phyloP scores from a whole-genome alignment of 2,329 filamentous ascomycete species.

The Sporothrix phasma region DNA sequence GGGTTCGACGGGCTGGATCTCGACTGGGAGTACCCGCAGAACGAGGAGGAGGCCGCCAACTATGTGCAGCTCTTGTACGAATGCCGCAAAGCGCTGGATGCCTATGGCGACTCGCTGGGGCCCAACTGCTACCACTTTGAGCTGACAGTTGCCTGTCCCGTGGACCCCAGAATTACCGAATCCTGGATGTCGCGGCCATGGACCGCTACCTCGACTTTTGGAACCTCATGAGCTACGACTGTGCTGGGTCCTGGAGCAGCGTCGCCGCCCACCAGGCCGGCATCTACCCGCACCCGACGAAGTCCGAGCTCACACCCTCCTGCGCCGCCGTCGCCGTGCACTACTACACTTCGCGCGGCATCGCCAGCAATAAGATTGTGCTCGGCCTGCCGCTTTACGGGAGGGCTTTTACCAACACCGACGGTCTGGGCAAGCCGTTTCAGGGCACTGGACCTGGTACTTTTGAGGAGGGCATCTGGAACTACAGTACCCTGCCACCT shows the following conservation, averaged over 20 bases:
- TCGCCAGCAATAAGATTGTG: constrained; percentile 64
- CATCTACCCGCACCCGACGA: constrained; percentile 44
- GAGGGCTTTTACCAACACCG: constrained; percentile 69
- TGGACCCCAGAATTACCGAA: constrained; percentile 51
- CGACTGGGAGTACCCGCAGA: constrained; percentile 59
- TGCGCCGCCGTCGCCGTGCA: constrained; percentile 61
- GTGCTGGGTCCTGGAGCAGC: constrained; percentile 70
- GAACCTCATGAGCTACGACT: constrained; percentile 87
- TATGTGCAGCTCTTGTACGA: constrained; percentile 50
- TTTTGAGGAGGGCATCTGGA: constrained; percentile 79
- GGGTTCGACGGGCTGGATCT: constrained; percentile 56
- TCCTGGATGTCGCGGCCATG: constrained; percentile 54
- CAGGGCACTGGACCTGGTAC: constrained; percentile 65
- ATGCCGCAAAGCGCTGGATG: constrained; percentile 48
- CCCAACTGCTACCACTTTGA: constrained; percentile 44
- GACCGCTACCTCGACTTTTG: constrained; percentile 60
- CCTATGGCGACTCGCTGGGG: constrained; percentile 38
- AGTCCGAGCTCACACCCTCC: constrained; percentile 64
- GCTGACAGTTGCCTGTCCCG: constrained; percentile 54
- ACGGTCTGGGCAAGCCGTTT: constrained; percentile 60
- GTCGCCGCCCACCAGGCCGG: constrained; percentile 72
- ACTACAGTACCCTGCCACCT: constrained; percentile 77
- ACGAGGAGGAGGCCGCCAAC: constrained; percentile 43
- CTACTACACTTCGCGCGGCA: constrained; percentile 56
- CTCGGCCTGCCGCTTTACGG: constrained; percentile 91